Evolutionary conservation across 805 yeast species (phyloP), one percentile per base, ranked within the genome.

Genomic region (Groenewaldozyma salmanticensis): DNA sequence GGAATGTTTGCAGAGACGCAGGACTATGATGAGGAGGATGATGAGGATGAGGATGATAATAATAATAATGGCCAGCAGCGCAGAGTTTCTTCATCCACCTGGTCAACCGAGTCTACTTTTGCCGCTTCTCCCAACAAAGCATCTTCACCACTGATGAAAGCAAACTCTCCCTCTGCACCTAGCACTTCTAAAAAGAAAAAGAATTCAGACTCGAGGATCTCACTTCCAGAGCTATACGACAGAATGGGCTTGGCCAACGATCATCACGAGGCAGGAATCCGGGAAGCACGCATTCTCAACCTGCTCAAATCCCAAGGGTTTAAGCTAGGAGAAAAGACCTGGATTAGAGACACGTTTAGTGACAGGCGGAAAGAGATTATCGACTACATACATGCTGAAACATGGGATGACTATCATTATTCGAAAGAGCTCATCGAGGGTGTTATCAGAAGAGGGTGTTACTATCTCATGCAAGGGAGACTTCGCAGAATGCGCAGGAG

Each of bases 371-470:
- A 57, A 7, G 51, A 58, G 4, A 60, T 78, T 34, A 61, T 82
- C 20, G 66, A 66, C 20, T 61, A 67, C 38, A 66, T 86, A 37
- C 64, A 70, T 51, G 51, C 53, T 4, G 64, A 70, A 42, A 75
- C 80, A 4, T 65, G 63, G 24, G 52, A 51, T 2, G 68, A 66
- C 33, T 77, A 71, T 52, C 75, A 75, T 21, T 76, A 80, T 52
- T 62, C 71, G 35, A 66, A 65, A 37, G 70, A 68, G 15, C 64
- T 75, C 18, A 61, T 86, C 29, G 90, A 84, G 53, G 77, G 80
- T 0, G 76, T 86, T 15, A 75, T 86, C 22, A 74, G 90, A 51
- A 71, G 95, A 42, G 94, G 92, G 1, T 76, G 87, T 13, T 86
- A 86, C 58, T 74, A 78, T 42, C 63, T 76, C 65, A 81, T 80